Evolutionary conservation across 352 stramenopile species (phyloP).

Genomic region (Globisporangium splendens): DNA sequence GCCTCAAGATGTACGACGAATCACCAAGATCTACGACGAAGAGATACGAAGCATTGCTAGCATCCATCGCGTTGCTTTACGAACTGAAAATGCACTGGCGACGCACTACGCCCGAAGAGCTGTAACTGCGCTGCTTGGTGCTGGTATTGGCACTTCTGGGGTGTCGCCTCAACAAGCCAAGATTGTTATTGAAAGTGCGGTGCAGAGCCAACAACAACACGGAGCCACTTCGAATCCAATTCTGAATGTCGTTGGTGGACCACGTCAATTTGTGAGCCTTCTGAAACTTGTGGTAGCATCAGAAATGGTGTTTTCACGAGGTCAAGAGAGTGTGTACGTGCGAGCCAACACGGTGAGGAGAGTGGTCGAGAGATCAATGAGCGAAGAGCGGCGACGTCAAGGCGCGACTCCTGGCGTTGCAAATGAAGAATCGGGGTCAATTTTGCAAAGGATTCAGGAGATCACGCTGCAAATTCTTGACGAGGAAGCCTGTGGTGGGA

Average conservation of each 20-base stretch:
- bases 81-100: constrained; percentile 77
- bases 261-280: constrained; percentile 73
- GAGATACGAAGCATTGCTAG: constrained; percentile 54
- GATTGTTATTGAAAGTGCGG: neutral
- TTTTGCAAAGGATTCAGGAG: constrained; percentile 46
- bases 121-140: constrained; percentile 32
- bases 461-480: constrained; percentile 54
- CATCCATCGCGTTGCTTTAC: constrained; percentile 71
- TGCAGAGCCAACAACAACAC: constrained; percentile 14
- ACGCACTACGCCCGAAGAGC: constrained; percentile 79
- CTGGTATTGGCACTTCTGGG: neutral
- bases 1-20: constrained; percentile 68
- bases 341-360: neutral
- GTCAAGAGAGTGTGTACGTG: neutral
- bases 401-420: neutral
- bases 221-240: constrained; percentile 32
- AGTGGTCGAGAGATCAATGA: neutral
- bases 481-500: constrained; percentile 46
- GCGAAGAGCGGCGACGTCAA: too few species aligned
- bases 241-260: constrained; percentile 52
- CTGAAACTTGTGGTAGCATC: constrained; percentile 81
- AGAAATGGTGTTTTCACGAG: constrained; percentile 57
- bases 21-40: constrained; percentile 82
- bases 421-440: constrained; percentile 29
- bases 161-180: neutral